phyloP scores from a whole-genome alignment of 176 grass and related monocot genomes.

The Eragrostis nindensis region DNA sequence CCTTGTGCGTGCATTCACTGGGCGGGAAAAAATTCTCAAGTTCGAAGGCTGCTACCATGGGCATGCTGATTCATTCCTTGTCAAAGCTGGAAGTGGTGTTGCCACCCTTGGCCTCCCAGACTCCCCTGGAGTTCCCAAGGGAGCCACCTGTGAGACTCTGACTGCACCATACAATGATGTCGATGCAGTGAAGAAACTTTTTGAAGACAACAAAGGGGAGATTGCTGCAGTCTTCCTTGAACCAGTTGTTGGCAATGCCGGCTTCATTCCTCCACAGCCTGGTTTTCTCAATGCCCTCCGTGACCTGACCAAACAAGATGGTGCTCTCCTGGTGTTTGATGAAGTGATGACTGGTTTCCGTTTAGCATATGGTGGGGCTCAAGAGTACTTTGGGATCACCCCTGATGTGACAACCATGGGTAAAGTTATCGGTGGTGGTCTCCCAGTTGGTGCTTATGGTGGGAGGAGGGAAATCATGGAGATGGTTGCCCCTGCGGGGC shows the following conservation, averaged over 20 bases:
- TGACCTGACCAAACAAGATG: conserved; percentile 82
- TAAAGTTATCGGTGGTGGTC: conserved; percentile 90
- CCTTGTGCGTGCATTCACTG: conserved; percentile 93
- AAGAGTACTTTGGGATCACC: conserved; percentile 95
- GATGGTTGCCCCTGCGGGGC: conserved; percentile 92
- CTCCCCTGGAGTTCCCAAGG: conserved; percentile 92
- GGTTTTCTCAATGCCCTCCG: conserved; percentile 75
- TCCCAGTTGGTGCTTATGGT: conserved; percentile 97
- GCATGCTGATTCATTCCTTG: conserved; percentile 94
- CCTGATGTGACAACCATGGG: conserved; percentile 94
- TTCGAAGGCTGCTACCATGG: conserved; percentile 99
- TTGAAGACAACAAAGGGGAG: conserved; percentile 81
- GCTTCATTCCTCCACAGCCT: conserved; percentile 76
- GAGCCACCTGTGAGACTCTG: conserved; percentile 71
- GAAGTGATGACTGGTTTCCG: conserved; percentile 99
- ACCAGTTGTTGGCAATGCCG: conserved; percentile 94
- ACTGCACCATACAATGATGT: conserved; percentile 88
- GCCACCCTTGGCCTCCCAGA: conserved; percentile 97
- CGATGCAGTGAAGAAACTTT: conserved; percentile 70
- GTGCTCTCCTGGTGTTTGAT: conserved; percentile 91
- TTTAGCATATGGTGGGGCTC: conserved; percentile 88
- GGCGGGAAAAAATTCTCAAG: conserved; percentile 86
- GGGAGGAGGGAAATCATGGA: conserved; percentile 96
- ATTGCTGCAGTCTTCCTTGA: conserved; percentile 92
- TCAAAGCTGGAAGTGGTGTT: conserved; percentile 98